These are phyloP conservation scores for Durio zibethinus DNA, from an alignment of 345 rosid genomes.

Conservation along the genomic window DNA sequence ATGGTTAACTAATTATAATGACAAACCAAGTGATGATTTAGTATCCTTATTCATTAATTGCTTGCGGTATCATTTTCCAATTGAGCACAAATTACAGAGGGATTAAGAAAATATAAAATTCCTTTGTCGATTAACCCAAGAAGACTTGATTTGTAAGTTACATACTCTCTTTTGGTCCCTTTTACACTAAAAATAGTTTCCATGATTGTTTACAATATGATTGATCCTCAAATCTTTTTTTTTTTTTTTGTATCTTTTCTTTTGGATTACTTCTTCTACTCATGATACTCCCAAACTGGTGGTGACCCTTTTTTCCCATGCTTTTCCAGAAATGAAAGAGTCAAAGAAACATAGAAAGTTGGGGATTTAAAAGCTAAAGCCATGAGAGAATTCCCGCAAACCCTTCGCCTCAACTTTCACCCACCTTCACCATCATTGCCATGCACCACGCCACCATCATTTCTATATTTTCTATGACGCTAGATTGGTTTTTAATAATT, in stretches of 20 bases:
- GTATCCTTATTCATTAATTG: not conserved
- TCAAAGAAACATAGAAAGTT: not conserved
- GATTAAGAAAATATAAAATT: not conserved
- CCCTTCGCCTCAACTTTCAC: not conserved
- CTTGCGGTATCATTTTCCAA: not conserved
- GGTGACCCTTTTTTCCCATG: not conserved
- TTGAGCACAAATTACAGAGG: not conserved
- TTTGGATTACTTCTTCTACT: conserved; percentile 4
- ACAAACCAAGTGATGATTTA: not conserved
- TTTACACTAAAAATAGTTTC: not conserved
- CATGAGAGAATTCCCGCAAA: not conserved
- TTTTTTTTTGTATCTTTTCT: conserved; percentile 1
- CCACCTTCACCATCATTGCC: not conserved
- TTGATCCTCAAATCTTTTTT: not conserved
- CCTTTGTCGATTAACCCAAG: not conserved
- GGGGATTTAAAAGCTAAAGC: not conserved
- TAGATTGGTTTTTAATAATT: not conserved
- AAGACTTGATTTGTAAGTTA: conserved; percentile 8
- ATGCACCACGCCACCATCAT: not conserved
- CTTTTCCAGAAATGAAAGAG: not conserved
- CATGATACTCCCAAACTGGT: not conserved
- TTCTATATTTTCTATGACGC: not conserved
- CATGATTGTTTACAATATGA: not conserved
- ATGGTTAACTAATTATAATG: not conserved
- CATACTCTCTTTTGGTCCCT: not conserved